These are phyloP conservation scores for Aspergillus sp. DNA, from an alignment of 2,329 filamentous ascomycete genomes.

Conservation along the genomic window DNA sequence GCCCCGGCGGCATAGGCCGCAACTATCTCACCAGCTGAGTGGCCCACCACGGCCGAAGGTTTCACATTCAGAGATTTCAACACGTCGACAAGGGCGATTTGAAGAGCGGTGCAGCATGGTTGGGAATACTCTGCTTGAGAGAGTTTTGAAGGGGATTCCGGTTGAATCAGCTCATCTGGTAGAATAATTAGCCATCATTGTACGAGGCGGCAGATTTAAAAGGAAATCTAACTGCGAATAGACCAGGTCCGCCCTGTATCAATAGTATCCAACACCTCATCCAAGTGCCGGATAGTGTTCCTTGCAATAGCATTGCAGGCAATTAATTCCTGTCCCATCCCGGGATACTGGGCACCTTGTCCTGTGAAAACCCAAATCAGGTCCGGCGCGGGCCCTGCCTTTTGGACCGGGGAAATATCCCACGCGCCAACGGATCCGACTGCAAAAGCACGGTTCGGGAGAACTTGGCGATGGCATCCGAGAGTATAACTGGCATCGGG, in stretches of 20 bases:
- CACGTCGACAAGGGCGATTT: conserved; percentile 28
- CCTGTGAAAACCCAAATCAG: conserved; percentile 20
- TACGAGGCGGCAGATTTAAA: not conserved
- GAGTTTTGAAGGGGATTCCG: not conserved
- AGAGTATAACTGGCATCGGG: not conserved
- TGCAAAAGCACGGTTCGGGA: not conserved
- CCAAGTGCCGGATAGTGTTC: not conserved
- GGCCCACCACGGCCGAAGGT: conserved; percentile 5
- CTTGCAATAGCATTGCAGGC: not conserved
- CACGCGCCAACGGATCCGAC: not conserved
- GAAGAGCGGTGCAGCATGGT: conserved; percentile 23
- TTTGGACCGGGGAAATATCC: not conserved
- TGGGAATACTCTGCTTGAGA: conserved; percentile 1
- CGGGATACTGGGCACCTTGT: conserved; percentile 33
- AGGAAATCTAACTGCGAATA: not conserved
- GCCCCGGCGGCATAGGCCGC: conserved; percentile 6
- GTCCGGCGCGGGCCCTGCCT: conserved; percentile 23
- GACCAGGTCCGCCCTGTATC: not conserved
- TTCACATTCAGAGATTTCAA: conserved; percentile 18
- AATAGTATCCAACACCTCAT: not conserved
- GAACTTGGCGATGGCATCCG: not conserved
- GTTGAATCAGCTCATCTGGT: not conserved
- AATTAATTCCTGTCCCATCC: conserved; percentile 24
- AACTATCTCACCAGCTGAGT: conserved; percentile 10
- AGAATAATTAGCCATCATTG: not conserved